Evolutionary conservation across 148 eudicot species (phyloP).

Genomic region (Camellia lanceoleosa): DNA sequence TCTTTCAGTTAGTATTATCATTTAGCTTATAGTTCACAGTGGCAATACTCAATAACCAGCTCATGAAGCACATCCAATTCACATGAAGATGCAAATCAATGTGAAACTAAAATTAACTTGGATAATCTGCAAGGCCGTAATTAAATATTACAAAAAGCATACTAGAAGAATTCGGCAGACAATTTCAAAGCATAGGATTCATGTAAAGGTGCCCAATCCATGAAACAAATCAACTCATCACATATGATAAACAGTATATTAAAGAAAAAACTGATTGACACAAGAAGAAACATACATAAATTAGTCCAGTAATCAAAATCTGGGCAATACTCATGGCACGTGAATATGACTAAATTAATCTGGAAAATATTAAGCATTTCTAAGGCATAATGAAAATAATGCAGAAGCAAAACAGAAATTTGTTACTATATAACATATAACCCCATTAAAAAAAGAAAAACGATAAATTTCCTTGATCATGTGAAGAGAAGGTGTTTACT

Average conservation of each 20-base stretch:
- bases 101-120: background rate
- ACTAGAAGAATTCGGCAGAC: background rate
- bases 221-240: slow-evolving; percentile 3
- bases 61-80: background rate
- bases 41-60: background rate
- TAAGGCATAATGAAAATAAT: background rate
- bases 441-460: background rate
- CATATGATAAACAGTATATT: background rate
- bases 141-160: background rate
- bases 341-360: background rate
- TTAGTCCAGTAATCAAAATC: background rate
- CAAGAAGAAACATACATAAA: background rate
- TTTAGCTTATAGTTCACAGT: background rate
- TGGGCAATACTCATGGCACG: background rate
- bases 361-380: background rate
- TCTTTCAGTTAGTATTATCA: background rate
- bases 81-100: background rate
- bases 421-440: background rate
- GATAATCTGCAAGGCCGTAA: background rate
- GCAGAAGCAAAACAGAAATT: background rate
- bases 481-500: background rate
- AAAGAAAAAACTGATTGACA: background rate
- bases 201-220: background rate
- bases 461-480: background rate
- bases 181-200: background rate